Evolutionary conservation across 1,139 yeast genomes (phyloP).

Genomic region (Yamadazyma epiphylla): DNA sequence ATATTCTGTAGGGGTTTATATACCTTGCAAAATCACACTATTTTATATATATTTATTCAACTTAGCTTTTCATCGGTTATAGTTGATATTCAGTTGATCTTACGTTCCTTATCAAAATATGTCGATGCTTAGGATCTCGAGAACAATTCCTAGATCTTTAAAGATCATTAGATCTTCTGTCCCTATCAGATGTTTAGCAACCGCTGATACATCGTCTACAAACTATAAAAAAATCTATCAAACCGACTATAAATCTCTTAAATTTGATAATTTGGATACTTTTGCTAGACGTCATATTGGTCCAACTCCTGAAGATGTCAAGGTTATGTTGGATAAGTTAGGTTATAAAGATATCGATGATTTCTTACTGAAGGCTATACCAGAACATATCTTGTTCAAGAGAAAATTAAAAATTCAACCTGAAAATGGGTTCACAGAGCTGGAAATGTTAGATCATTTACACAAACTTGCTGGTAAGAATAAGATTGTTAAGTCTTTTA

Average conservation of each 20-base stretch:
- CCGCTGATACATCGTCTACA: constrained; percentile 46
- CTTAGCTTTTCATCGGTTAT: too few species aligned
- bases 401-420: constrained; percentile 66
- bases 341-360: constrained; percentile 67
- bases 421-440: constrained; percentile 71
- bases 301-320: constrained; percentile 62
- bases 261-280: constrained; percentile 58
- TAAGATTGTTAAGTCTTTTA: constrained; percentile 64
- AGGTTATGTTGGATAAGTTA: constrained; percentile 59
- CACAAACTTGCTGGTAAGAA: constrained; percentile 71
- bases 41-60: too few species aligned
- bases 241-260: constrained; percentile 25
- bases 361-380: constrained; percentile 72
- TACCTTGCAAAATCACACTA: too few species aligned
- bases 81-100: too few species aligned
- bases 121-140: neutral
- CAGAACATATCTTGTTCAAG: constrained; percentile 66
- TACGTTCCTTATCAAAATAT: too few species aligned
- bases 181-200: constrained; percentile 4
- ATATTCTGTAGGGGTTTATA: too few species aligned
- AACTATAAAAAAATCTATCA: constrained; percentile 39
- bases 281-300: constrained; percentile 92
- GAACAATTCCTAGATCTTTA: neutral
- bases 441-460: constrained; percentile 71
- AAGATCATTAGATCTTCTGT: neutral